phyloP scores from a whole-genome alignment of 371 early-diverging fungal genomes.

The Globomyces sp. region DNA sequence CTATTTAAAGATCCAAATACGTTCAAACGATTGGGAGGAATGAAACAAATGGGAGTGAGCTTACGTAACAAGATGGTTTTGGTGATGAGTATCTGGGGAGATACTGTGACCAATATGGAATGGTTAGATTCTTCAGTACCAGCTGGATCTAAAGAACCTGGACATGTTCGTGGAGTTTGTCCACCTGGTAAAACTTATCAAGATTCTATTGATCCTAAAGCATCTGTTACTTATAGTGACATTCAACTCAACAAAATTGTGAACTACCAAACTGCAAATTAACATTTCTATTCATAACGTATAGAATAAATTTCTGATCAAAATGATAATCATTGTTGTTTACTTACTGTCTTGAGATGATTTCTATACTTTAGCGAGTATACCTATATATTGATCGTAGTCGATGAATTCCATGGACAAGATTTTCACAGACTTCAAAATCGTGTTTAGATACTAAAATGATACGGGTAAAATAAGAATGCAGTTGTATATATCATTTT shows the following conservation, averaged over 20 bases:
- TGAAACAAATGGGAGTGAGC: constrained; percentile 28
- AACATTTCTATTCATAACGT: too few relatives aligned
- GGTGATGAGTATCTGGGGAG: constrained; percentile 35
- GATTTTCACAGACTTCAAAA: too few relatives aligned
- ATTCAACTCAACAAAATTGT: neutral
- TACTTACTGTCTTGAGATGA: too few relatives aligned
- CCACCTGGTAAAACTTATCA: constrained; percentile 11
- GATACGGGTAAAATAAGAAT: too few relatives aligned
- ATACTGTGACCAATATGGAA: constrained; percentile 25
- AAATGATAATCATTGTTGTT: too few relatives aligned
- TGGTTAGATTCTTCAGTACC: constrained; percentile 35
- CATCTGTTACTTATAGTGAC: constrained; percentile 11
- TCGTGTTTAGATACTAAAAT: too few relatives aligned
- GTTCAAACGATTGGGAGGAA: constrained; percentile 21
- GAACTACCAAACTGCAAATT: too few relatives aligned
- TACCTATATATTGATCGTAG: too few relatives aligned
- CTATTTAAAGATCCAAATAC: constrained; percentile 27
- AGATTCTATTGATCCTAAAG: neutral
- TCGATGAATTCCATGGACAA: too few relatives aligned
- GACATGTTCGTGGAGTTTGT: constrained; percentile 26
- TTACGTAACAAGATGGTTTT: constrained; percentile 29
- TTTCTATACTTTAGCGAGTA: too few relatives aligned
- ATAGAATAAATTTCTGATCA: too few relatives aligned
- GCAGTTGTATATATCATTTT: too few relatives aligned
- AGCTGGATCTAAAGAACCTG: constrained; percentile 15